Conservation (phyloP, 2,329 filamentous ascomycete species). For the Fusarium continuum region DNA sequence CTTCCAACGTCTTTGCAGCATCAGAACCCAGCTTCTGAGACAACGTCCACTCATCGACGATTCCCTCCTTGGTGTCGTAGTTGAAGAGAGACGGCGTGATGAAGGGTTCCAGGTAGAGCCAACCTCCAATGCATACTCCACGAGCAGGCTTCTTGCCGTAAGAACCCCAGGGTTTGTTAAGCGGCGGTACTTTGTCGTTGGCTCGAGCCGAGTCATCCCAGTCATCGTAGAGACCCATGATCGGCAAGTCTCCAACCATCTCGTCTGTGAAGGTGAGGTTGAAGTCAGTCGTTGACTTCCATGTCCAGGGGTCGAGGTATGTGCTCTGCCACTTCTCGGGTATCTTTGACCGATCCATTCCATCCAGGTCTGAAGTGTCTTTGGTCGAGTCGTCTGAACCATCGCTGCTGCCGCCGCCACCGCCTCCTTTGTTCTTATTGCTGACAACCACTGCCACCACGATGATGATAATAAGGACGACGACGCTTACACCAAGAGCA, state of each 20-base stretch:
- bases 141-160: constrained; percentile 84
- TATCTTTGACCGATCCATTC: constrained; percentile 64
- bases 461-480: constrained; percentile 72
- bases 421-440: constrained; percentile 68
- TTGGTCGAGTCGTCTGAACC: constrained; percentile 43
- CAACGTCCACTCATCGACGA: constrained; percentile 91
- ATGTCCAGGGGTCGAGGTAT: constrained; percentile 87
- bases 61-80: constrained; percentile 67
- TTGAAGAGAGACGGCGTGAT: constrained; percentile 93
- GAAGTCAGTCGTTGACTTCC: constrained; percentile 90
- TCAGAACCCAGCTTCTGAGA: constrained; percentile 73
- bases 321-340: constrained; percentile 75
- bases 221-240: constrained; percentile 86
- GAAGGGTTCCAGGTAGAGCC: constrained; percentile 93
- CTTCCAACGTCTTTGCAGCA: constrained; percentile 77
- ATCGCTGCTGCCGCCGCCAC: constrained; percentile 33
- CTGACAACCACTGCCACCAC: constrained; percentile 74
- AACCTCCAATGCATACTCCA: constrained; percentile 92
- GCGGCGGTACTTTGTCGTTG: constrained; percentile 80
- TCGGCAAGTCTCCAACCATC: constrained; percentile 83
- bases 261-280: constrained; percentile 92
- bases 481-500: constrained; percentile 60
- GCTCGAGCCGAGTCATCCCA: constrained; percentile 86
- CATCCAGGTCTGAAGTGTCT: constrained; percentile 54
- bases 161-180: constrained; percentile 78